Evolutionary conservation across 2,329 filamentous ascomycete genomes (phyloP), one percentile per base, ranked within the genome.

Genomic region (Fusarium sp.): DNA sequence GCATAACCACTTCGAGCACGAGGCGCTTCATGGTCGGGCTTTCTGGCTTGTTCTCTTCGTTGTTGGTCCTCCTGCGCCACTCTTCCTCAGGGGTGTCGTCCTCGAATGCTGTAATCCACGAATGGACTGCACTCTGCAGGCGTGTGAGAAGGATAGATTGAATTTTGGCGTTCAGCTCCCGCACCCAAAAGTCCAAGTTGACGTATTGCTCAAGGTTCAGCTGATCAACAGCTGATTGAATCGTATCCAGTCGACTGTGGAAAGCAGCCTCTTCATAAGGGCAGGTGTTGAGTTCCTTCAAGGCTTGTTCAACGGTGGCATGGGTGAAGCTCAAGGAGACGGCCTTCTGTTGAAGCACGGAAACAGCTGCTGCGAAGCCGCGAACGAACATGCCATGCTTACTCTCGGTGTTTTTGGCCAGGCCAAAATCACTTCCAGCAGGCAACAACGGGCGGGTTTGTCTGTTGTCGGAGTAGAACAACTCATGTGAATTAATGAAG

Each of bases 311-410:
- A 26, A 91, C 85, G 4, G 87, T 94, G n/a, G 90, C 84, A 75
- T 97, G 91, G 69, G 97, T 97, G 8, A 89, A 88, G 44, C 89
- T 86, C 52, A 99, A 84, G 1, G 92, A 91, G 13, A 90, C 86
- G 0, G 94, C 94, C 82, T 99, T 99, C 59, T 86, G 88, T 79
- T 99, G 96, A 3, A 99, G 86, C 18, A 96, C 86, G 1, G 94
- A 95, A 8, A 97, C 93, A 1, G 94, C 91, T 3, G 90, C 88
- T 39, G 94, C 94, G 75, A 99, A 97, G 74, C 98, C 94, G 31
- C 94, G 92, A 50, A 99, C 94, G 77, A 98, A 99, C 77, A 97
- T 92, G 52, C 98, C 94, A 79, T 99, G 97, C 79, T 94, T 96
- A 82, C 93, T 97, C 79, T 97, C 94, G 19, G 88, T 86, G 50